A percentile compares a stretch with the other conserved stretches of the same genome.
phyloP scores from a whole-genome alignment of 2,329 filamentous ascomycete species.

The Diatrype stigma region DNA sequence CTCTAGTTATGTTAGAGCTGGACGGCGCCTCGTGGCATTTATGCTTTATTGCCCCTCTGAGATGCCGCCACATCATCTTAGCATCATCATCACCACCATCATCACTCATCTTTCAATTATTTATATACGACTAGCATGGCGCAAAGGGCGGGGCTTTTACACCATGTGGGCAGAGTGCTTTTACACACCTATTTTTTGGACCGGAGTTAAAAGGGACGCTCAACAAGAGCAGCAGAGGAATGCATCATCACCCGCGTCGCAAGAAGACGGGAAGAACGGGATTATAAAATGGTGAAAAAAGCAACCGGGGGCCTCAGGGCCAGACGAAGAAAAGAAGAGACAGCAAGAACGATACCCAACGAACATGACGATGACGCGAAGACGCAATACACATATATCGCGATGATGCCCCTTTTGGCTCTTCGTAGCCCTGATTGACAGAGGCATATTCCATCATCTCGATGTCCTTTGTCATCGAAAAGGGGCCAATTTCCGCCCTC shows the following conservation, averaged over 20 bases:
- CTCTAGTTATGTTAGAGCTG: too few species aligned
- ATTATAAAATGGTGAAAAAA: too few species aligned
- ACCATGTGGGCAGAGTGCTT: too few species aligned
- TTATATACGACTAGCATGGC: constrained; percentile 8
- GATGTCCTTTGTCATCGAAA: not conserved
- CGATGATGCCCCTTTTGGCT: too few species aligned
- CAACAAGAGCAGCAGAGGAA: not conserved
- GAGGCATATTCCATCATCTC: too few species aligned
- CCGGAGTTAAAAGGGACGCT: not conserved
- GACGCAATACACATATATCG: not conserved
- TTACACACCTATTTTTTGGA: not conserved
- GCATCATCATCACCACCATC: constrained; percentile 1
- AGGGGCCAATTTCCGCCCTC: not conserved
- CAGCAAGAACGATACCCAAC: constrained; percentile 5
- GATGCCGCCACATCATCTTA: too few species aligned
- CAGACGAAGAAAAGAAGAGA: constrained; percentile 10
- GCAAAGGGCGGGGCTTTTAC: constrained; percentile 8
- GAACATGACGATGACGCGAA: not conserved
- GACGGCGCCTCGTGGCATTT: too few species aligned
- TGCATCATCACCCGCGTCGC: not conserved
- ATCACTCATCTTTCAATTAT: not conserved
- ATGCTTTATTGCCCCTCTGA: too few species aligned
- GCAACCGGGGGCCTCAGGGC: constrained; percentile 29
- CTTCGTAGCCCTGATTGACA: too few species aligned
- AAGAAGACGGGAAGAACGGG: constrained; percentile 2